Evolutionary conservation across 148 eudicot genomes (phyloP).

Genomic region (Pouteria glomerata): DNA sequence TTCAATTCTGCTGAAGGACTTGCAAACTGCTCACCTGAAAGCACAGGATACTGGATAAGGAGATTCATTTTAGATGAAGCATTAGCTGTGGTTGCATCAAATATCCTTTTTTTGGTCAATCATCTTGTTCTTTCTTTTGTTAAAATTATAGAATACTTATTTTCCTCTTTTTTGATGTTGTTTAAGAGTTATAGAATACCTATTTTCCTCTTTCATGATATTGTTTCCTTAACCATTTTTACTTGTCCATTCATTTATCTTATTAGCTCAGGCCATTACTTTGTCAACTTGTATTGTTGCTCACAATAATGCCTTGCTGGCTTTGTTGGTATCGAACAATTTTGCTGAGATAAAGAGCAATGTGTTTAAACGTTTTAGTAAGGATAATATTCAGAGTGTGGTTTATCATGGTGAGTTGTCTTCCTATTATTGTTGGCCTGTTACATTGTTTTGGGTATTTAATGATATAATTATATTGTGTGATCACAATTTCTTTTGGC

Average conservation of each 20-base stretch:
- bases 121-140: constrained; percentile 5
- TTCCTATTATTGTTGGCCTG: background rate
- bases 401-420: constrained; percentile 70
- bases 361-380: constrained; percentile 91
- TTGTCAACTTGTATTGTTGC: constrained; percentile 97
- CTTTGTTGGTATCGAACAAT: constrained; percentile 89
- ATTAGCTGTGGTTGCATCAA: constrained; percentile 68
- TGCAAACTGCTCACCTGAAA: constrained; percentile 64
- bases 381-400: constrained; percentile 86
- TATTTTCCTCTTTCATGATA: constrained; percentile 1
- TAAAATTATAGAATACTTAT: constrained; percentile 1
- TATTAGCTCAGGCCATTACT: constrained; percentile 95
- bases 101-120: constrained; percentile 58
- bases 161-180: constrained; percentile 9
- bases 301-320: constrained; percentile 89
- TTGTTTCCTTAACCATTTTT: constrained; percentile 60
- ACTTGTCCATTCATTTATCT: constrained; percentile 91
- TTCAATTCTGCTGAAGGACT: constrained; percentile 84
- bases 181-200: constrained; percentile 13
- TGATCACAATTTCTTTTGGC: background rate
- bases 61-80: constrained; percentile 67
- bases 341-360: constrained; percentile 97
- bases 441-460: background rate
- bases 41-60: constrained; percentile 51
- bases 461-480: constrained; percentile 1